Conservation (phyloP, 805 yeast species). For the Yarrowia divulgata region DNA sequence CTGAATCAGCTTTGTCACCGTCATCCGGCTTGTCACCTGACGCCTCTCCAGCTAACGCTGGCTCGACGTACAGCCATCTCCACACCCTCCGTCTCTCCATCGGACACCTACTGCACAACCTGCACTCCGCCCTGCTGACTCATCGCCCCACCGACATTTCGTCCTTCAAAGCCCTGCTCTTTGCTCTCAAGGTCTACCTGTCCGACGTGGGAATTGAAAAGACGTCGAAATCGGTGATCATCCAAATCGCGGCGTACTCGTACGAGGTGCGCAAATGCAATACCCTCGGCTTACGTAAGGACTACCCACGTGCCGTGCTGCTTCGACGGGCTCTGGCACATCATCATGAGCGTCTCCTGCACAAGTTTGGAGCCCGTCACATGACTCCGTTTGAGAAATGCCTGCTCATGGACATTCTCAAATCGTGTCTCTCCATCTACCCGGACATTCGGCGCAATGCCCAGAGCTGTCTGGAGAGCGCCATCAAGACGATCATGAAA, state of each 20-base stretch:
- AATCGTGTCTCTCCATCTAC: conserved; percentile 72
- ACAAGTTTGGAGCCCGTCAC: conserved; percentile 75
- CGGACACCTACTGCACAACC: conserved; percentile 68
- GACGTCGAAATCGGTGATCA: conserved; percentile 63
- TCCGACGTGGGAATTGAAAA: conserved; percentile 80
- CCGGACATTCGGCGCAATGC: conserved; percentile 74
- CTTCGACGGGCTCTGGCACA: conserved; percentile 75
- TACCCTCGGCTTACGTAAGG: conserved; percentile 68
- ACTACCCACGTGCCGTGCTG: conserved; percentile 78
- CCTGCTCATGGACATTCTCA: conserved; percentile 70
- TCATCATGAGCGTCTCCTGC: conserved; percentile 74
- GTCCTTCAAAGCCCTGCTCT: conserved; percentile 65
- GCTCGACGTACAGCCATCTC: conserved; percentile 57
- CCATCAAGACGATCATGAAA: conserved; percentile 73
- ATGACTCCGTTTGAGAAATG: conserved; percentile 70
- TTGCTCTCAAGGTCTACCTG: conserved; percentile 76
- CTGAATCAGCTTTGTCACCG: conserved; percentile 43
- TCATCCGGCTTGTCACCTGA: conserved; percentile 44
- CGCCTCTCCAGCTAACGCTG: no score
- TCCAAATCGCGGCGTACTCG: conserved; percentile 60
- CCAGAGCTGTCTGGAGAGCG: conserved; percentile 67
- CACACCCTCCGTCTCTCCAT: conserved; percentile 68
- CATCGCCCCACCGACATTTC: conserved; percentile 69
- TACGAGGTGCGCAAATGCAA: conserved; percentile 66
- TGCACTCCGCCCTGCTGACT: conserved; percentile 57